phyloP scores from a whole-genome alignment of 2,329 filamentous ascomycete species.

The Sporothrix pallida region DNA sequence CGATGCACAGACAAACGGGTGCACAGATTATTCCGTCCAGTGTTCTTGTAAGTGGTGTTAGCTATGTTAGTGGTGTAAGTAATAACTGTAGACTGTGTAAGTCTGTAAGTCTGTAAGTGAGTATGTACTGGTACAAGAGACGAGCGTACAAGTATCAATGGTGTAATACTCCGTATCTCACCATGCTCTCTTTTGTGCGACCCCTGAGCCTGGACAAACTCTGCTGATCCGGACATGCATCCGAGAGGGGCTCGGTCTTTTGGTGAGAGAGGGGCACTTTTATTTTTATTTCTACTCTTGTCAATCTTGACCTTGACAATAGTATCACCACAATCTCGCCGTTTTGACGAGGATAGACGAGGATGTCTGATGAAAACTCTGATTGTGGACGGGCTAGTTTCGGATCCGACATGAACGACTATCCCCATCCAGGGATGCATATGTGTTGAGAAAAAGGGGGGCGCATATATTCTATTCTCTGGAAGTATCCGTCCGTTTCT shows the following conservation, averaged over 20 bases:
- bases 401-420: constrained; percentile 3
- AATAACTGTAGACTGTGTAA: no score
- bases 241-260: background rate
- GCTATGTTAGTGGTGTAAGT: no score
- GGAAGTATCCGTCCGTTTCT: no score
- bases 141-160: background rate
- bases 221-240: background rate
- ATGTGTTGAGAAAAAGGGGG: background rate
- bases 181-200: background rate
- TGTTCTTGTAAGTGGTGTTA: no score
- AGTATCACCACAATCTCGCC: no score
- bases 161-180: background rate
- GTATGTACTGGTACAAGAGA: no score
- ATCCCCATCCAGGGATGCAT: background rate
- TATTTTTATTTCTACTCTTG: background rate
- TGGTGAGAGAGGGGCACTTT: background rate
- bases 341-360: no score
- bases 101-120: no score
- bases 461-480: background rate
- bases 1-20: background rate
- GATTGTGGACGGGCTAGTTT: background rate
- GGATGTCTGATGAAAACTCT: background rate
- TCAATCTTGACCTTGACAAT: background rate
- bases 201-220: background rate
- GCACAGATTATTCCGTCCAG: background rate